phyloP scores from a whole-genome alignment of 2,329 filamentous ascomycete genomes.

The Zarea fungicola region DNA sequence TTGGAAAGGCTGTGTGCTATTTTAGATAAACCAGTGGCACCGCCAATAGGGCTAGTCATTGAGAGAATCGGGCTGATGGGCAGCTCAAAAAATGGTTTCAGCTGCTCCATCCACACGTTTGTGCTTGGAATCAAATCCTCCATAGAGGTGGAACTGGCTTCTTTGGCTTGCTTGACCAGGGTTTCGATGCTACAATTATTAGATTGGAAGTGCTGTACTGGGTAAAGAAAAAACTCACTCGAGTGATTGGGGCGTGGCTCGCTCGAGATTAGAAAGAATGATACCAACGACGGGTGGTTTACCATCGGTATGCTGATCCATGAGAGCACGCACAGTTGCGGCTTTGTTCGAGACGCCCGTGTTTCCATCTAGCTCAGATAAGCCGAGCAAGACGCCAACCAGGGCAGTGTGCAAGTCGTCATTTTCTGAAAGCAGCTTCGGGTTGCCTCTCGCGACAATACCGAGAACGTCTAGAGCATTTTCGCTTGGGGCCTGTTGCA shows the following conservation, averaged over 20 bases:
- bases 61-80: conserved; percentile 60
- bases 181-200: conserved; percentile 41
- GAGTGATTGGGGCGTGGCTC: conserved; percentile 43
- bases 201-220: not conserved
- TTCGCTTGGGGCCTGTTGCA: conserved; percentile 33
- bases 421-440: conserved; percentile 39
- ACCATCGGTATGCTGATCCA: conserved; percentile 40
- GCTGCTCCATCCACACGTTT: conserved; percentile 59
- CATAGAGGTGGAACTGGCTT: conserved; percentile 25
- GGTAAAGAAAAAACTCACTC: conserved; percentile 33
- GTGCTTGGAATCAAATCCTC: conserved; percentile 58
- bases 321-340: conserved; percentile 35
- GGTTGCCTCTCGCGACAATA: conserved; percentile 29
- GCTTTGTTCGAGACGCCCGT: conserved; percentile 34
- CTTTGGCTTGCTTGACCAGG: conserved; percentile 43
- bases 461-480: conserved; percentile 44
- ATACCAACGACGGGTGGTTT: conserved; percentile 44
- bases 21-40: conserved; percentile 60
- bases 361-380: conserved; percentile 45
- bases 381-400: conserved; percentile 46
- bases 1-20: conserved; percentile 18
- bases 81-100: conserved; percentile 49
- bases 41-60: conserved; percentile 67
- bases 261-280: conserved; percentile 51
- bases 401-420: conserved; percentile 44